phyloP scores from a whole-genome alignment of 768 basidiomycete species.

The Podaxis carcinomalis region DNA sequence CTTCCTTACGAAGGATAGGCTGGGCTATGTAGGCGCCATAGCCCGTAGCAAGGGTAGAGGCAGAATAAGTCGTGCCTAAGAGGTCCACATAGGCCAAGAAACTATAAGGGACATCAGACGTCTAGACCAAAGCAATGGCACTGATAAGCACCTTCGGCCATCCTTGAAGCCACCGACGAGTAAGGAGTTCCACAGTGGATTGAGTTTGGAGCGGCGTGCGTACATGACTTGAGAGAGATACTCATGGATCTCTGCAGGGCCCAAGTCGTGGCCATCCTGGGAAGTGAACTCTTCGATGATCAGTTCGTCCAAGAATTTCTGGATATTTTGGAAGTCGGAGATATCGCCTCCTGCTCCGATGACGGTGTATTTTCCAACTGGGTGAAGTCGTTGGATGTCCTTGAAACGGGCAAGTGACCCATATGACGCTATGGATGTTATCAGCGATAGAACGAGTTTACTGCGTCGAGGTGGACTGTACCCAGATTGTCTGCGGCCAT shows the following conservation, averaged over 20 bases:
- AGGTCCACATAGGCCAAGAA: constrained; percentile 95
- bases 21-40: constrained; percentile 93
- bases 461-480: constrained; percentile 27
- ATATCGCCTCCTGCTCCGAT: constrained; percentile 95
- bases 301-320: constrained; percentile 72
- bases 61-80: constrained; percentile 92
- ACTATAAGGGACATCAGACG: constrained; percentile 34
- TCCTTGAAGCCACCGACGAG: constrained; percentile 91
- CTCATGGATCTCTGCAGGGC: constrained; percentile 88
- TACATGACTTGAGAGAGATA: constrained; percentile 92
- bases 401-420: constrained; percentile 97
- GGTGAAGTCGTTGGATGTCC: constrained; percentile 84
- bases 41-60: constrained; percentile 92
- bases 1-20: constrained; percentile 85
- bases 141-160: constrained; percentile 58
- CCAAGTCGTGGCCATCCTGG: constrained; percentile 80
- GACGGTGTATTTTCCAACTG: constrained; percentile 80
- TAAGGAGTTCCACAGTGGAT: constrained; percentile 94
- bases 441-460: not conserved
- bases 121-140: not conserved
- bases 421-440: constrained; percentile 67
- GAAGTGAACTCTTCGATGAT: constrained; percentile 75
- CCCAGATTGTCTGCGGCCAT: constrained; percentile 98
- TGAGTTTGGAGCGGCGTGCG: constrained; percentile 75
- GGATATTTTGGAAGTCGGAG: constrained; percentile 95